These are phyloP conservation scores for Mikania micrantha DNA, from an alignment of 129 eudicot species.

Conservation along the genomic window DNA sequence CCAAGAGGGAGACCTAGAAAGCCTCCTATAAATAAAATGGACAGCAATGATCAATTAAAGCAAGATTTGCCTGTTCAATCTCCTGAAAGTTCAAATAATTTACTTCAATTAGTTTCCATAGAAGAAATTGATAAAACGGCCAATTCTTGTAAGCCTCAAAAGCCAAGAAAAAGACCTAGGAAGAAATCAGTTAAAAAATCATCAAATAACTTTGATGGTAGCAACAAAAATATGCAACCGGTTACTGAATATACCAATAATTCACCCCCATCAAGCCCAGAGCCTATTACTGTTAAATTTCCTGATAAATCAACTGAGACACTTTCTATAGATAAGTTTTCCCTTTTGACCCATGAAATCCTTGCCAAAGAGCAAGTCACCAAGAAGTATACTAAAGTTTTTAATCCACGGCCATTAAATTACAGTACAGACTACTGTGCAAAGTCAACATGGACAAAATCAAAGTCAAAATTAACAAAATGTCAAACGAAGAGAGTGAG, in stretches of 20 bases:
- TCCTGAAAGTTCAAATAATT: conserved; percentile 14
- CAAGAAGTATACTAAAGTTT: background rate
- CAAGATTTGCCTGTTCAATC: conserved; percentile 21
- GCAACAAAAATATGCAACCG: background rate
- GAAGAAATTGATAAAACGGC: conserved; percentile 2
- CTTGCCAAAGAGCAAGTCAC: conserved; percentile 3
- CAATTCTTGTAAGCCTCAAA: conserved; percentile 6
- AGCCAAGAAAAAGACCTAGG: conserved; percentile 70
- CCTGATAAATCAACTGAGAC: conserved; percentile 16
- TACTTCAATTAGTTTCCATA: background rate
- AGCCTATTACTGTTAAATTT: conserved; percentile 30
- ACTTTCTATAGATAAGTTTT: conserved; percentile 8
- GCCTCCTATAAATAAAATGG: conserved; percentile 19
- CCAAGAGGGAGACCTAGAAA: conserved; percentile 44
- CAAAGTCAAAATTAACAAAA: conserved; percentile 22
- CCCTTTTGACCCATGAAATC: conserved; percentile 4
- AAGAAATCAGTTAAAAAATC: conserved; percentile 40
- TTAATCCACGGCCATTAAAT: conserved; percentile 5
- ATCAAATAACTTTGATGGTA: conserved; percentile 17
- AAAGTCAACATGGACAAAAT: conserved; percentile 10
- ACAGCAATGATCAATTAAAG: background rate
- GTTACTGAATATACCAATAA: conserved; percentile 26
- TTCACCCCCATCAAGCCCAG: conserved; percentile 21
- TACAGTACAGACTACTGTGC: background rate
- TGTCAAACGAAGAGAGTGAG: conserved; percentile 6